Percentiles rank a stretch among this genome's conserved stretches.
phyloP scores from a whole-genome alignment of 2,329 filamentous ascomycete species.

The Cadophora gregata region DNA sequence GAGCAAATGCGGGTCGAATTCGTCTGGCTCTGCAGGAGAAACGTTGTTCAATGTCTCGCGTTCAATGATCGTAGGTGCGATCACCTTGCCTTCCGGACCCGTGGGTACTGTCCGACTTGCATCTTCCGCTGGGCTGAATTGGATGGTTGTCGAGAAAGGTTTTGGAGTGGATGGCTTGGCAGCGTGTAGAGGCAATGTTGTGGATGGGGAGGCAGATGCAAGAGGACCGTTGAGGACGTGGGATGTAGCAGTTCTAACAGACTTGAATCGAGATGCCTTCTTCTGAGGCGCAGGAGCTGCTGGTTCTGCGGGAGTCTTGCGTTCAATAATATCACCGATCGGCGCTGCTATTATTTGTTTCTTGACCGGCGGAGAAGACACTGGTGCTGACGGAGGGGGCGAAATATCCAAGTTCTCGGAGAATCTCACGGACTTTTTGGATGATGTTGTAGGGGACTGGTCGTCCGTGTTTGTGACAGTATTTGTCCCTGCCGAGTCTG shows the following conservation, averaged over 20 bases:
- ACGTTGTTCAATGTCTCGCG: slow-evolving; percentile 49
- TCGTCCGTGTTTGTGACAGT: not conserved
- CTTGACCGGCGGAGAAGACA: slow-evolving; percentile 27
- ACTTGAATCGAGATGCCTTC: slow-evolving; percentile 48
- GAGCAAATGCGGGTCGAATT: slow-evolving; percentile 74
- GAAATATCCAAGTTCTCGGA: slow-evolving; percentile 76
- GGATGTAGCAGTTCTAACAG: slow-evolving; percentile 24
- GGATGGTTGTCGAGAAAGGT: slow-evolving; percentile 38
- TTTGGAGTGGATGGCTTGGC: slow-evolving; percentile 35
- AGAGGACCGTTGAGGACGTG: slow-evolving; percentile 33
- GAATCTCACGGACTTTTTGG: slow-evolving; percentile 80
- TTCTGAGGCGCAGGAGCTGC: slow-evolving; percentile 37
- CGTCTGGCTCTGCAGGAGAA: slow-evolving; percentile 57
- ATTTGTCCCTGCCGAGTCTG: slow-evolving; percentile 29
- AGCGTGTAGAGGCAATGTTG: slow-evolving; percentile 34
- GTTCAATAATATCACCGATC: slow-evolving; percentile 54
- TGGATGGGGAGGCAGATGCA: slow-evolving; percentile 31
- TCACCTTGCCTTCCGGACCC: slow-evolving; percentile 52
- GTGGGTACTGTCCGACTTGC: slow-evolving; percentile 38
- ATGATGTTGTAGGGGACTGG: slow-evolving; percentile 5
- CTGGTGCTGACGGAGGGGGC: slow-evolving; percentile 46
- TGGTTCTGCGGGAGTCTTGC: slow-evolving; percentile 35
- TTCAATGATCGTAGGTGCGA: slow-evolving; percentile 67
- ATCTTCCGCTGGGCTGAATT: slow-evolving; percentile 35
- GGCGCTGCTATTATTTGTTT: slow-evolving; percentile 43